Base-by-base conservation (phyloP, 495 filamentous ascomycete species). In the Aspergillus nanangensis region DNA sequence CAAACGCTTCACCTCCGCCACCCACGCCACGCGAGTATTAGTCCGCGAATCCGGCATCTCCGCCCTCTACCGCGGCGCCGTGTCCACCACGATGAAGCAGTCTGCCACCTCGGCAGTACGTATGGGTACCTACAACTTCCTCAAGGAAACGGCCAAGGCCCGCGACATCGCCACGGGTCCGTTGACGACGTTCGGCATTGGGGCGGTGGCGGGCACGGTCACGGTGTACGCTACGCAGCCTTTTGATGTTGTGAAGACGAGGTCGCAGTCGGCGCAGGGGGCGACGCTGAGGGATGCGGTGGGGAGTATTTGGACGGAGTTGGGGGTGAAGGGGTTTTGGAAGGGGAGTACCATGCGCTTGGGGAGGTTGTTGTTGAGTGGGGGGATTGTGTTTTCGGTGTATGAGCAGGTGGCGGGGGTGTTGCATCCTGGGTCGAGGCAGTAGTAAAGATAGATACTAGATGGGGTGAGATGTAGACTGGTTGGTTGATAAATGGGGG, bases 231-330 rank as follows among this genome's bases (percentile, higher is more conserved):
- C 70, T 4, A 86, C 81, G 11, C 80, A 84, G 65, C 82, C 82
- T 2, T 84, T 86, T 59, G 82, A 87, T 55, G 78, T 76, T 2
- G 69, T 87, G 32, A 84, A 87, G 64, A 86, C 83, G 5, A 63
- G 79, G 41, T 72, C 72, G 20, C 82, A 87, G 65, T 74, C 74
- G 50, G 76, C 76, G 2, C 48, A 61, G 11, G 65, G 64, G 0
- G 75, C 74, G 18, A 72, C 71, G 9, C 75, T 77, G 4, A 50
- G 63, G 14, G 75, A 83, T 21, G 82, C 80, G 3, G 61, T 78
- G 10, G 56, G 59, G 36, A 69, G 67, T 33, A 67, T 87, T 0
- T 48, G 76, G 36, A 56, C 54, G 0, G 79, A 84, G 51, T 72
- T 76, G 52, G 83, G 82, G 0, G 42, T 84, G 1, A 62, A 65